A percentile compares a stretch with the other conserved stretches of the same genome.
These are phyloP conservation scores for Wickerhamiella lipophila DNA, from an alignment of 805 yeast genomes.

Conservation along the genomic window DNA sequence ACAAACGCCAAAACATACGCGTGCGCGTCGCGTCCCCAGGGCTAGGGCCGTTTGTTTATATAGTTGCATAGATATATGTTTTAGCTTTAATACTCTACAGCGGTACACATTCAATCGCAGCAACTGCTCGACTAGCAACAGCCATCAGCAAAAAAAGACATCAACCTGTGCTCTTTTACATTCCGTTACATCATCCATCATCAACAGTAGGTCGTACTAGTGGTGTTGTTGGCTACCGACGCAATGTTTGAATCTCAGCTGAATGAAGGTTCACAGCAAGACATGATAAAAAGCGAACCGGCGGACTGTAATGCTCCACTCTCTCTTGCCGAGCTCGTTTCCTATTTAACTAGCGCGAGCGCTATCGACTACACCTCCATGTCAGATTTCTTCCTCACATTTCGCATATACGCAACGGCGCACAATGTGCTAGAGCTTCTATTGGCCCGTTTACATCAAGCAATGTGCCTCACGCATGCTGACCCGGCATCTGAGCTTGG, in stretches of 20 bases:
- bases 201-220: neutral
- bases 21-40: slow-evolving; percentile 2
- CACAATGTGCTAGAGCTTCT: slow-evolving; percentile 47
- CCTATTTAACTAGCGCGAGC: slow-evolving; percentile 49
- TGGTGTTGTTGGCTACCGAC: neutral
- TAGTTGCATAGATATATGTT: neutral
- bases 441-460: slow-evolving; percentile 60
- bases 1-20: neutral
- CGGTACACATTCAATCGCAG: too few species aligned
- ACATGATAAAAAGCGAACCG: neutral
- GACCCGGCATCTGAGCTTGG: slow-evolving; percentile 37
- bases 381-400: slow-evolving; percentile 78
- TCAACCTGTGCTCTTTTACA: neutral
- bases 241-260: slow-evolving; percentile 1
- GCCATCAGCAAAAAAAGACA: neutral
- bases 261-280: neutral
- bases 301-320: slow-evolving; percentile 11
- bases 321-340: slow-evolving; percentile 23
- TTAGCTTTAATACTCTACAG: neutral
- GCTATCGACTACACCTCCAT: slow-evolving; percentile 63
- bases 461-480: slow-evolving; percentile 33
- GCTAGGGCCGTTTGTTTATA: slow-evolving; percentile 4
- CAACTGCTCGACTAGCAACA: too few species aligned
- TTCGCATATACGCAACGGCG: slow-evolving; percentile 54
- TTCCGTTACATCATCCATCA: slow-evolving; percentile 11